phyloP scores from a whole-genome alignment of 208 protist genomes.

The Acanthamoeba culbertsoni region DNA sequence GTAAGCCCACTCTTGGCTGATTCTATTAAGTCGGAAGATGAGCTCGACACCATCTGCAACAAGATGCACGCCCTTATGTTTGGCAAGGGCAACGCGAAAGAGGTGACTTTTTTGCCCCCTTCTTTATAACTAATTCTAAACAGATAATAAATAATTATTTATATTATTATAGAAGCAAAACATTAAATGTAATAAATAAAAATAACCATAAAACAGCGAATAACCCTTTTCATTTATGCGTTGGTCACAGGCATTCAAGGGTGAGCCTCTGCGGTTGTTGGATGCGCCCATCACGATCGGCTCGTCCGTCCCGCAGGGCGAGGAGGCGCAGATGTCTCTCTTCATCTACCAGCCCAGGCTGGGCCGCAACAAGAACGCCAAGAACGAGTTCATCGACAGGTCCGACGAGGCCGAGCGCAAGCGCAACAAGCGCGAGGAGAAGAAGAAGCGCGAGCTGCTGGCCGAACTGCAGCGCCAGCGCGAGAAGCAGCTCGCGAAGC shows the following conservation, averaged over 20 bases:
- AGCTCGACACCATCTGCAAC: conserved; percentile 9
- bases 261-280: background rate
- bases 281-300: conserved; percentile 19
- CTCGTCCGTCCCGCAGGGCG: background rate
- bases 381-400: conserved; percentile 26
- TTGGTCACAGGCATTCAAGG: background rate
- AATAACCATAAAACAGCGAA: too few relatives aligned
- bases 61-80: background rate
- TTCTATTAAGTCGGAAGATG: background rate
- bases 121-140: background rate
- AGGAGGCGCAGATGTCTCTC: conserved; percentile 43
- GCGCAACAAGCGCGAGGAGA: conserved; percentile 30
- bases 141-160: background rate
- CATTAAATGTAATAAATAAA: background rate
- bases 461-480: background rate
- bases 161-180: too few relatives aligned
- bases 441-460: background rate
- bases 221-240: background rate
- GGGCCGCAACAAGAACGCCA: background rate
- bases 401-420: conserved; percentile 49
- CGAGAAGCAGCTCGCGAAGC: conserved; percentile 19
- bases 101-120: background rate
- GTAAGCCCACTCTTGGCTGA: conserved; percentile 30
- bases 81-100: background rate
- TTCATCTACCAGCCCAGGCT: conserved; percentile 45